phyloP scores from a whole-genome alignment of 2,329 filamentous ascomycete species.

The Pseudogymnoascus sp. region DNA sequence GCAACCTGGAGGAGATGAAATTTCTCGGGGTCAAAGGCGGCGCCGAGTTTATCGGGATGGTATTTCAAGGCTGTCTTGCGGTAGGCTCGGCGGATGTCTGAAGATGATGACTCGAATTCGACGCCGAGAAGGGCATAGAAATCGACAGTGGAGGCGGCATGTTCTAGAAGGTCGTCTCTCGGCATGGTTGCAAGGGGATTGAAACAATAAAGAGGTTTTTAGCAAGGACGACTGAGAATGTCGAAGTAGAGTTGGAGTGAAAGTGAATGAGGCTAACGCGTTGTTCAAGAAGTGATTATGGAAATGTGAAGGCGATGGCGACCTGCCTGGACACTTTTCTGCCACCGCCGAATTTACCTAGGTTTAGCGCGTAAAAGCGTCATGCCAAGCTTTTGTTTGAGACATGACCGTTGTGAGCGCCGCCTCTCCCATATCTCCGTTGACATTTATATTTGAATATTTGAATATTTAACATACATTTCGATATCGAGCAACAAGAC shows the following conservation, averaged over 20 bases:
- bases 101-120: constrained; percentile 9
- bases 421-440: too few species aligned
- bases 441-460: too few species aligned
- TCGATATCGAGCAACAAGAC: too few species aligned
- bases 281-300: not conserved
- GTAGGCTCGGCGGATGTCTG: constrained; percentile 48
- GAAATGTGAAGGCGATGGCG: not conserved
- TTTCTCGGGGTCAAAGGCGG: constrained; percentile 64
- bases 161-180: constrained; percentile 25
- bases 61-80: constrained; percentile 79
- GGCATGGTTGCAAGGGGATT: constrained; percentile 19
- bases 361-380: not conserved
- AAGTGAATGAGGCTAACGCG: not conserved
- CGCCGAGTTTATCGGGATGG: constrained; percentile 85
- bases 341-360: not conserved
- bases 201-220: not conserved
- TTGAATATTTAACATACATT: too few species aligned
- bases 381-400: not conserved
- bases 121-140: constrained; percentile 19
- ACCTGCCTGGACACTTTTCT: constrained; percentile 6
- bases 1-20: constrained; percentile 82
- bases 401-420: not conserved
- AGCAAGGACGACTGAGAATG: not conserved
- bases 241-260: not conserved
- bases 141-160: constrained; percentile 26